Percentiles rank a stretch among this genome's conserved stretches.
Conservation (phyloP, 1,284 basidiomycete species). For the Tilletia caries region DNA sequence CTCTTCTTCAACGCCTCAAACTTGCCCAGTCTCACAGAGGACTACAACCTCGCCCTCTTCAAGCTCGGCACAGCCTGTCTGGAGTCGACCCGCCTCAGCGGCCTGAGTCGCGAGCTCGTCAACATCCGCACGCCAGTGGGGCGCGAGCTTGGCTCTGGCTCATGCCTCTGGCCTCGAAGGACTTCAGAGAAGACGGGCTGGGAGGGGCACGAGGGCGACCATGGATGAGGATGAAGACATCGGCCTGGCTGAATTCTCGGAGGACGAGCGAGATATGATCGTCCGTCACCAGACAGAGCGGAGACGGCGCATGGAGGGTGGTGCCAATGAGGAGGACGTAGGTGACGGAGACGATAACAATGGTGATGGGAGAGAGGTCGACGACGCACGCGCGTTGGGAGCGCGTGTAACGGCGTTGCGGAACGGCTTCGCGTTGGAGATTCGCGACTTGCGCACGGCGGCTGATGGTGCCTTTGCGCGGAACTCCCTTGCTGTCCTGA, state of each 20-base stretch:
- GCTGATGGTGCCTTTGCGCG: background rate
- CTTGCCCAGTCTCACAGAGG: constrained; percentile 36
- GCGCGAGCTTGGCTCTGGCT: no score
- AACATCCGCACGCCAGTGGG: constrained; percentile 26
- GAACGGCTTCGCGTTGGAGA: constrained; percentile 5
- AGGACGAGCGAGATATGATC: background rate
- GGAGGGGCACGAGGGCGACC: no score
- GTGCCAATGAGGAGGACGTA: background rate
- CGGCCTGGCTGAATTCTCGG: background rate
- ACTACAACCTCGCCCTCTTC: constrained; percentile 44
- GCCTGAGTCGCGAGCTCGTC: constrained; percentile 37
- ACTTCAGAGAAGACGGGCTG: no score
- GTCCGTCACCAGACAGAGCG: constrained; percentile 12
- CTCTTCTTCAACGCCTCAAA: constrained; percentile 34
- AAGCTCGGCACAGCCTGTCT: constrained; percentile 48
- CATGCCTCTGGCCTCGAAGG: no score
- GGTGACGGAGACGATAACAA: background rate
- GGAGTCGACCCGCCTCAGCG: constrained; percentile 43
- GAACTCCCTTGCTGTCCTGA: background rate
- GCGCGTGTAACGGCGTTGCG: background rate
- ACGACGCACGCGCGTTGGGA: no score
- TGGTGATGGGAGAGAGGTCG: background rate
- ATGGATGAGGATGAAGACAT: no score
- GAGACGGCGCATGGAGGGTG: no score
- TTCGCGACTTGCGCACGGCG: constrained; percentile 9